Evolutionary conservation across 2,329 filamentous ascomycete genomes (phyloP).

Genomic region (Colletotrichum higginsianum): DNA sequence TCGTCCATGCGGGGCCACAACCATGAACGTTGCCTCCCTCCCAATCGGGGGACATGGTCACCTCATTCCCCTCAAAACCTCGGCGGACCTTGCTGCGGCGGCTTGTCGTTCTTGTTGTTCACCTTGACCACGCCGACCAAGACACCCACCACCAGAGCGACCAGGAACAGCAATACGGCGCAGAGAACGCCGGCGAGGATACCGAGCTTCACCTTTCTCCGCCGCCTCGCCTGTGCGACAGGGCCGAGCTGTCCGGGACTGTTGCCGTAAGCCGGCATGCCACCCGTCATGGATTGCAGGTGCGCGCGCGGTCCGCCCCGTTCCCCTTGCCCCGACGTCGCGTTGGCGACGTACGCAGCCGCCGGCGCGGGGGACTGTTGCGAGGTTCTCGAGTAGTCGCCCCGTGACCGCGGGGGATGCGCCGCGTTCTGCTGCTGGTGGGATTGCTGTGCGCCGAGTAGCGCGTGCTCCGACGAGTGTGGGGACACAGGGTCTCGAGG

Average conservation of each 20-base stretch:
- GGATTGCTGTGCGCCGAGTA: slow-evolving; percentile 25
- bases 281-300: slow-evolving; percentile 39
- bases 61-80: neutral
- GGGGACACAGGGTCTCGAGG: slow-evolving; percentile 26
- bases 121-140: slow-evolving; percentile 38
- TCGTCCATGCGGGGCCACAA: neutral
- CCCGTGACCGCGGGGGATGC: neutral
- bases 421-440: slow-evolving; percentile 13
- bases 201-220: slow-evolving; percentile 39
- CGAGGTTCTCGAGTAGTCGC: slow-evolving; percentile 7
- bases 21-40: neutral
- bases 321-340: neutral
- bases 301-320: slow-evolving; percentile 21
- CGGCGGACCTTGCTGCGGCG: slow-evolving; percentile 5
- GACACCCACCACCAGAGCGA: slow-evolving; percentile 41
- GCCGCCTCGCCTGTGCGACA: slow-evolving; percentile 35
- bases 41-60: neutral
- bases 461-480: slow-evolving; percentile 24
- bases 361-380: slow-evolving; percentile 24
- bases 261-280: slow-evolving; percentile 37
- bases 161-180: slow-evolving; percentile 37
- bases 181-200: slow-evolving; percentile 31
- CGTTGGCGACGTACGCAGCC: slow-evolving; percentile 16
- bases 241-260: slow-evolving; percentile 33
- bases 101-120: slow-evolving; percentile 23